A percentile compares a stretch with the other conserved stretches of the same genome.
These are phyloP conservation scores for Aspergillus kassunensis DNA, from an alignment of 495 filamentous ascomycete genomes.

Conservation along the genomic window DNA sequence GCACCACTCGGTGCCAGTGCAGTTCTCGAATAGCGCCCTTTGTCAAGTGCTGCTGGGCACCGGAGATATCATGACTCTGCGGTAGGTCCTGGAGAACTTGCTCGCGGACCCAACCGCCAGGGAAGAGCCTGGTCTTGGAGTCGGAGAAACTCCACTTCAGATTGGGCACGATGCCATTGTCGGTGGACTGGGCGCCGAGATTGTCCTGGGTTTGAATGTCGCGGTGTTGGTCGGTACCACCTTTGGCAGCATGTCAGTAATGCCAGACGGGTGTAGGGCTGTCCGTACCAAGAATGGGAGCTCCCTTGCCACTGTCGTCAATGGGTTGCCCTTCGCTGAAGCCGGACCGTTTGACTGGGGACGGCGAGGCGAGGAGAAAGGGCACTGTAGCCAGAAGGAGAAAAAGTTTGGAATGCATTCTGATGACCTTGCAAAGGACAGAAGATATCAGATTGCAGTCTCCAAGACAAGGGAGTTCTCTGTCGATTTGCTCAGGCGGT, in stretches of 20 bases:
- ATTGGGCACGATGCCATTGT: slow-evolving; percentile 56
- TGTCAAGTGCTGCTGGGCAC: slow-evolving; percentile 59
- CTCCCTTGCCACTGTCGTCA: slow-evolving; percentile 45
- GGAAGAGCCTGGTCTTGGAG: slow-evolving; percentile 55
- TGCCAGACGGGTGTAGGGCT: neutral
- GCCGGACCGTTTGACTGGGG: slow-evolving; percentile 25
- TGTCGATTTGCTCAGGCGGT: neutral
- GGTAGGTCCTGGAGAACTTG: slow-evolving; percentile 60
- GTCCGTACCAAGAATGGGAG: slow-evolving; percentile 47
- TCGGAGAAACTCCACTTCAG: slow-evolving; percentile 64
- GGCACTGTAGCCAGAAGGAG: slow-evolving; percentile 15
- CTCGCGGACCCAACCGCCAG: slow-evolving; percentile 61
- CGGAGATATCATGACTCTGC: slow-evolving; percentile 56
- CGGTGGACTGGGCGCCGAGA: slow-evolving; percentile 53
- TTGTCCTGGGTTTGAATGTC: slow-evolving; percentile 60
- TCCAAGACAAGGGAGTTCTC: too few relatives aligned
- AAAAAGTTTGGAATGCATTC: slow-evolving; percentile 19
- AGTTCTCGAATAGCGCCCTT: slow-evolving; percentile 61
- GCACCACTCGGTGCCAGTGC: slow-evolving; percentile 63
- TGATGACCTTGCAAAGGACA: neutral
- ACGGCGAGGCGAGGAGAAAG: slow-evolving; percentile 23
- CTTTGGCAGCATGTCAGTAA: slow-evolving; percentile 7
- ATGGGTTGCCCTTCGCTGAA: slow-evolving; percentile 51
- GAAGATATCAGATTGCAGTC: neutral
- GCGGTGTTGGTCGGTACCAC: slow-evolving; percentile 31